Conservation (phyloP, 78 protist genomes). For the Speleostelium caveatum region DNA sequence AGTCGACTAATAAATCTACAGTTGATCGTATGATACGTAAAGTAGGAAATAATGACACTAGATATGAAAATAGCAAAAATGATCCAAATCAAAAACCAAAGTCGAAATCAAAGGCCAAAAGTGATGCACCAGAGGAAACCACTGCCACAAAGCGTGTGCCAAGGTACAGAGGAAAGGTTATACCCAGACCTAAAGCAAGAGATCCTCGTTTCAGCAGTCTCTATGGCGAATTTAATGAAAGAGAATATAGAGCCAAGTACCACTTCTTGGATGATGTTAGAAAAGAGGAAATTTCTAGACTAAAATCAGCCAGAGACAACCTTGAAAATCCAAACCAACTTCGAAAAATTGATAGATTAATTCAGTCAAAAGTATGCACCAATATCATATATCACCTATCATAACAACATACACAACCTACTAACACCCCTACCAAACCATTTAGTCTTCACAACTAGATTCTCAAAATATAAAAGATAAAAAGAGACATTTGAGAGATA, state of each 20-base stretch:
- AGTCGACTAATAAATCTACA: not conserved
- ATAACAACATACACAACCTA: no score
- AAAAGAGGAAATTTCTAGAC: conserved; percentile 5
- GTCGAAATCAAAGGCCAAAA: not conserved
- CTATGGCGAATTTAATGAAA: conserved; percentile 52
- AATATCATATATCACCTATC: not conserved
- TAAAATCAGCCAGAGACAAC: conserved; percentile 1
- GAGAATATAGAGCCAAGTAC: conserved; percentile 20
- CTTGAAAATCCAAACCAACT: not conserved
- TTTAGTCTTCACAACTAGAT: conserved; percentile 13
- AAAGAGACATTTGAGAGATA: conserved; percentile 20
- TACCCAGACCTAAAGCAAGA: not conserved
- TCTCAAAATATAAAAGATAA: conserved; percentile 41
- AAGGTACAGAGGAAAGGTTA: conserved; percentile 51
- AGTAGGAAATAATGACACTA: not conserved
- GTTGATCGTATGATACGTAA: not conserved
- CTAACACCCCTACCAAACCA: not conserved
- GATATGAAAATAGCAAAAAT: not conserved
- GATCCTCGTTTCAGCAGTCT: conserved; percentile 52
- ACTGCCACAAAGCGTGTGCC: conserved; percentile 66
- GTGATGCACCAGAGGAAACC: conserved; percentile 53
- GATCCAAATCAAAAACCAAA: not conserved
- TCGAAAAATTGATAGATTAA: not conserved
- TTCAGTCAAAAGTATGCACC: conserved; percentile 35
- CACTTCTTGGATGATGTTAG: conserved; percentile 43